Base-by-base conservation (phyloP, 495 filamentous ascomycete genomes). In the Penicillium nucicola region DNA sequence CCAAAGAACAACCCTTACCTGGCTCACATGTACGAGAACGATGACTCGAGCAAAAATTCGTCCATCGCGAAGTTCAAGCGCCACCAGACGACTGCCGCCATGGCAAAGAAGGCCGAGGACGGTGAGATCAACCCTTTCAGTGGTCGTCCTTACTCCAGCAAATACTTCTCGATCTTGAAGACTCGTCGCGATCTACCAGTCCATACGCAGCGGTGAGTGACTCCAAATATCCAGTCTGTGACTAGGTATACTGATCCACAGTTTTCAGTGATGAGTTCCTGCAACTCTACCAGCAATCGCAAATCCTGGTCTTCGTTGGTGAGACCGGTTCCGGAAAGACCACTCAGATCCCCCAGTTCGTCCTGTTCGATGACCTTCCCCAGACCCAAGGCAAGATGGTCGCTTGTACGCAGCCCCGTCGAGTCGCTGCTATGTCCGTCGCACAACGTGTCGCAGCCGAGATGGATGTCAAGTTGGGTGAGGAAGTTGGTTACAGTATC, bases 321-420 rank as follows among this genome's bases (percentile, higher is more conserved):
- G 93, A 98, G 77, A 98, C 93, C 2, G 93, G 93, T 85, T 98
- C 93, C 57, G 93, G 93, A 69, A 98, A 98, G 71, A 98, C 93
- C 0, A 98, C 93, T 0, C 95, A 99, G 71, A 97, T 99, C 46
- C 95, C 95, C 0, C 95, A 99, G 66, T 99, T 95, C 66, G 90
- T 99, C 50, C 79, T 97, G 12, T 97, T 87, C 77, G 95, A 99
- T 74, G 95, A 99, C 71, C 81, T 95, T 18, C 93, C 95, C 5
- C 88, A 97, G 54, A 77, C 81, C 30, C 81, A 87, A 57, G 72
- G 77, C 58, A 97, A 96, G 74, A 82, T 96, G 70, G 85, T 99
- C 32, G 93, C 93, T 47, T 99, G 93, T 81, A 99, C 93, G 5
- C 93, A 99, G 68, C 95, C 95, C 56, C 88, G 95, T 64, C 86